A percentile compares a stretch with the other conserved stretches of the same genome.
These are phyloP conservation scores for Xylaria sp. DNA, from an alignment of 2,329 filamentous ascomycete species.

Conservation along the genomic window DNA sequence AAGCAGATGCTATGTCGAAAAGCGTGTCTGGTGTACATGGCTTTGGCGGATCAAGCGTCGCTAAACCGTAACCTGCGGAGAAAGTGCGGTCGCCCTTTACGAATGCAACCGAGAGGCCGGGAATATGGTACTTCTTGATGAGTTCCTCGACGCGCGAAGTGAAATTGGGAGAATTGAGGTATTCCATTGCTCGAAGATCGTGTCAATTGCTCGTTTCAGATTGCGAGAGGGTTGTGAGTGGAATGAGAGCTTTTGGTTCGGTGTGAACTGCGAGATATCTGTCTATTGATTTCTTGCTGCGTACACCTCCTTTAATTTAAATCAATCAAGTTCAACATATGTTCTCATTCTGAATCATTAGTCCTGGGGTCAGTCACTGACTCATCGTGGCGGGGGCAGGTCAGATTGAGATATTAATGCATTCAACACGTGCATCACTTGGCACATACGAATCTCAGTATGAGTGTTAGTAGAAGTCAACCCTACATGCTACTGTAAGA, in stretches of 20 bases:
- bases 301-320: background rate
- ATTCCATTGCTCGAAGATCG: slow-evolving; percentile 26
- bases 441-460: too few relatives aligned
- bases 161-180: slow-evolving; percentile 27
- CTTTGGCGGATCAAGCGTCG: slow-evolving; percentile 35
- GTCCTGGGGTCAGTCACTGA: background rate
- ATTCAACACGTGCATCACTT: background rate
- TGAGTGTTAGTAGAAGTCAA: too few relatives aligned
- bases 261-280: background rate
- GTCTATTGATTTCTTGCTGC: background rate
- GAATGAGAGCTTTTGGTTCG: background rate
- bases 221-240: background rate
- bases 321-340: too few relatives aligned
- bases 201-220: background rate
- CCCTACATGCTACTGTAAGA: too few relatives aligned
- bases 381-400: slow-evolving; percentile 10
- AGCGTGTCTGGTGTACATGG: slow-evolving; percentile 37
- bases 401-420: slow-evolving; percentile 2
- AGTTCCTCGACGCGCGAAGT: slow-evolving; percentile 24
- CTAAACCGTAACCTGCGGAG: slow-evolving; percentile 35
- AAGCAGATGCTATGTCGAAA: slow-evolving; percentile 40
- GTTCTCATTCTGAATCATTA: background rate
- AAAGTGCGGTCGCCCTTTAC: slow-evolving; percentile 28
- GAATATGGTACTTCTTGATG: slow-evolving; percentile 33
- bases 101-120: slow-evolving; percentile 34